These are phyloP conservation scores for Incumbomyces lentus DNA, from an alignment of 2,329 filamentous ascomycete species.

Conservation along the genomic window DNA sequence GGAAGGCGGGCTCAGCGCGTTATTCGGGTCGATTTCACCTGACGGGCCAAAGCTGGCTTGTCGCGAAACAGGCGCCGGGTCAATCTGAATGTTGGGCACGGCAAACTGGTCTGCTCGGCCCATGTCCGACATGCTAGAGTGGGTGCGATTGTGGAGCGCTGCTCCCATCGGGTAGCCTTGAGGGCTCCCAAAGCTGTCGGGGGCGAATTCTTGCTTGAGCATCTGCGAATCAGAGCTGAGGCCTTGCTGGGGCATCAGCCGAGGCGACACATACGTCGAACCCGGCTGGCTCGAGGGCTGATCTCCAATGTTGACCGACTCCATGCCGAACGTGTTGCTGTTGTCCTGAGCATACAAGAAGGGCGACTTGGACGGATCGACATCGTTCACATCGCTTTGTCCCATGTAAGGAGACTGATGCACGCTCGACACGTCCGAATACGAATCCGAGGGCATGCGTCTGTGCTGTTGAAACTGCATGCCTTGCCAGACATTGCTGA, in stretches of 20 bases:
- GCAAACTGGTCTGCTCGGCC: slow-evolving; percentile 65
- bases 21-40: slow-evolving; percentile 52
- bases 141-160: slow-evolving; percentile 42
- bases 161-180: slow-evolving; percentile 48
- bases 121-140: slow-evolving; percentile 47
- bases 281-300: slow-evolving; percentile 47
- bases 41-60: slow-evolving; percentile 56
- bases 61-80: slow-evolving; percentile 61
- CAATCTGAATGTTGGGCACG: slow-evolving; percentile 89
- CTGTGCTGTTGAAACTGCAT: slow-evolving; percentile 68
- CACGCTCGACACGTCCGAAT: slow-evolving; percentile 77
- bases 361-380: slow-evolving; percentile 64
- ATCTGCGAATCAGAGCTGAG: background rate
- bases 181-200: slow-evolving; percentile 53
- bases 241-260: slow-evolving; percentile 49
- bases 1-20: slow-evolving; percentile 71
- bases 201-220: background rate
- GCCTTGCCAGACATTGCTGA: slow-evolving; percentile 44
- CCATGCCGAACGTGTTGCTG: slow-evolving; percentile 66
- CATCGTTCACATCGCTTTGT: slow-evolving; percentile 64
- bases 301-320: slow-evolving; percentile 65
- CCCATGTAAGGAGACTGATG: slow-evolving; percentile 73
- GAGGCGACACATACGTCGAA: slow-evolving; percentile 61
- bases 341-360: slow-evolving; percentile 66
- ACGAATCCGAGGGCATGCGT: slow-evolving; percentile 73